Percentiles rank a stretch among this genome's conserved stretches.
phyloP scores from a whole-genome alignment of 2,329 filamentous ascomycete species.

The Didymella glomerata region DNA sequence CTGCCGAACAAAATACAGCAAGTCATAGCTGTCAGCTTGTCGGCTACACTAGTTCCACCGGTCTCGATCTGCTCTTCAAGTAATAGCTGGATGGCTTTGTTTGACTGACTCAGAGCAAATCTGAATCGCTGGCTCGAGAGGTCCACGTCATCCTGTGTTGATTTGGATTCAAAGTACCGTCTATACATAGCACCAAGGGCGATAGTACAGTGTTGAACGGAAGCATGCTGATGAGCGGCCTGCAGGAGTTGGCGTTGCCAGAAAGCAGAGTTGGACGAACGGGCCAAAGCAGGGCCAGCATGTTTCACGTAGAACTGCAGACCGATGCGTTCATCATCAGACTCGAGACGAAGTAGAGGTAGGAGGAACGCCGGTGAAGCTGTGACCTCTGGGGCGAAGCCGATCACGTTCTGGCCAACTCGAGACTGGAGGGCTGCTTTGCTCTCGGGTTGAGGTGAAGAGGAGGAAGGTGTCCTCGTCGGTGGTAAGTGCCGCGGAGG shows the following conservation, averaged over 20 bases:
- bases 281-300: constrained; percentile 37
- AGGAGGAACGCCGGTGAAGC: constrained; percentile 21
- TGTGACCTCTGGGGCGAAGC: neutral
- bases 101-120: constrained; percentile 46
- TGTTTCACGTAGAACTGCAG: constrained; percentile 45
- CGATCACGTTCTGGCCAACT: neutral
- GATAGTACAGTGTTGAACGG: constrained; percentile 43
- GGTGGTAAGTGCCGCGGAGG: neutral
- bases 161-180: constrained; percentile 35
- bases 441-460: neutral
- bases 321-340: constrained; percentile 35
- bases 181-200: constrained; percentile 47
- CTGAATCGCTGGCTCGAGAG: constrained; percentile 35
- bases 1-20: constrained; percentile 44
- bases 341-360: constrained; percentile 31
- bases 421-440: neutral
- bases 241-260: constrained; percentile 45
- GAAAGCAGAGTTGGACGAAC: constrained; percentile 43
- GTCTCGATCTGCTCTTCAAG: constrained; percentile 22
- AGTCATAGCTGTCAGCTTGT: constrained; percentile 45
- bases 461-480: neutral
- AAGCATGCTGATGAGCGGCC: constrained; percentile 42
- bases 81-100: constrained; percentile 39
- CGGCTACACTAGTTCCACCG: constrained; percentile 14
- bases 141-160: constrained; percentile 34